Percentiles rank a stretch among this genome's conserved stretches.
Conservation (phyloP, 2,329 filamentous ascomycete genomes). For the Alternaria atra region DNA sequence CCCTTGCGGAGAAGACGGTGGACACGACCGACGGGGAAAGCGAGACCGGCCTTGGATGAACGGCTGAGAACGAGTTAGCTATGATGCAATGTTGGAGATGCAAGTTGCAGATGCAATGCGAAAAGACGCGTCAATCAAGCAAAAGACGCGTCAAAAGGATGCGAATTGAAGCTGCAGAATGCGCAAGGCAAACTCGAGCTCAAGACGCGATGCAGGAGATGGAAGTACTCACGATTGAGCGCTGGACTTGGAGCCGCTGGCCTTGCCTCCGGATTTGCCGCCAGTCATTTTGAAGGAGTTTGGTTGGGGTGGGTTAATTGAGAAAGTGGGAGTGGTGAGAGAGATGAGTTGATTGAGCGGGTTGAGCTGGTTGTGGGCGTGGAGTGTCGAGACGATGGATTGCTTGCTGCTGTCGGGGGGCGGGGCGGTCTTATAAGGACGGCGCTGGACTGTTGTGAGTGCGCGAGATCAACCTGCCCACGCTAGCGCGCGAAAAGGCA, state of each 20-base stretch:
- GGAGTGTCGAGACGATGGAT: conserved; percentile 51
- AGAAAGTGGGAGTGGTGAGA: conserved; percentile 38
- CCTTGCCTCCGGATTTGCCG: conserved; percentile 99
- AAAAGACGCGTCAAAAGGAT: conserved; percentile 16
- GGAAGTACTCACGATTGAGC: conserved; percentile 87
- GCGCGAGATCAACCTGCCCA: conserved; percentile 51
- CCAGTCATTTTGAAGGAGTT: conserved; percentile 90
- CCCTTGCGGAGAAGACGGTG: conserved; percentile 99
- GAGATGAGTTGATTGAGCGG: conserved; percentile 26
- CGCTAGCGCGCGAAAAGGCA: conserved; percentile 42
- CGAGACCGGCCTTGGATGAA: conserved; percentile 98
- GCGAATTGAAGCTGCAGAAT: background rate
- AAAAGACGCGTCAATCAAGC: conserved; percentile 38
- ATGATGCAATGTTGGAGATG: conserved; percentile 30
- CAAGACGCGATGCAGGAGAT: conserved; percentile 22
- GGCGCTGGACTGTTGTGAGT: conserved; percentile 49
- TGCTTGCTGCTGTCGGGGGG: conserved; percentile 51
- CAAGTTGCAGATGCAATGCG: conserved; percentile 10
- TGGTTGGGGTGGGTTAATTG: conserved; percentile 47
- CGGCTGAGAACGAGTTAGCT: conserved; percentile 69
- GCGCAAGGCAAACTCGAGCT: conserved; percentile 11
- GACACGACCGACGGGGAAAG: conserved; percentile 98
- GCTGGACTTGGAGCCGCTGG: conserved; percentile 93
- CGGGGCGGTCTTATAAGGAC: conserved; percentile 53
- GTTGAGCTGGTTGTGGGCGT: conserved; percentile 41